Conservation (phyloP, 306 rosid species). For the Rubus idaeus region DNA sequence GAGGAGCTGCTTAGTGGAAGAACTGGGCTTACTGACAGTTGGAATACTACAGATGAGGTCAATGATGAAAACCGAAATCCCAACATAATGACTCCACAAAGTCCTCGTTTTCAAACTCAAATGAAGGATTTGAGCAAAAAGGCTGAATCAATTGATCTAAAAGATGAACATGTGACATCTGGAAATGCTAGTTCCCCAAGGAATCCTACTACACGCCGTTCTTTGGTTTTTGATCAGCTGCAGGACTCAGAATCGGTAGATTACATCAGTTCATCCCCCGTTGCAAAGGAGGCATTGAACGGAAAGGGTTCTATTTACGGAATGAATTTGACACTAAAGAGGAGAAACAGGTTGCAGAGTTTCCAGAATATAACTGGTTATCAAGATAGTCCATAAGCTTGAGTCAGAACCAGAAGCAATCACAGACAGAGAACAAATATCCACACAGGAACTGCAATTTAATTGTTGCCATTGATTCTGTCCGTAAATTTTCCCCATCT, state of each 20-base stretch:
- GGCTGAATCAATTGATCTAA: conserved; percentile 37
- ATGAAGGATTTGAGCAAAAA: conserved; percentile 37
- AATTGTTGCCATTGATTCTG: neutral
- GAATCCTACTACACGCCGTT: conserved; percentile 53
- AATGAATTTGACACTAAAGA: conserved; percentile 29
- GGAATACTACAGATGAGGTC: conserved; percentile 30
- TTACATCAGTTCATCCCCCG: conserved; percentile 31
- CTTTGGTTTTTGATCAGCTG: conserved; percentile 47
- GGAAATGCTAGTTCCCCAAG: conserved; percentile 36
- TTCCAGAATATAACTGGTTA: conserved; percentile 50
- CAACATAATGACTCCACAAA: conserved; percentile 43
- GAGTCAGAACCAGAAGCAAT: neutral
- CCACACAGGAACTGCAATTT: neutral
- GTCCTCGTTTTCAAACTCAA: conserved; percentile 35
- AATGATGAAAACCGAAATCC: conserved; percentile 59
- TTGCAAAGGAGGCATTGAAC: conserved; percentile 34
- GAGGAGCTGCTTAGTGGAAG: conserved; percentile 23
- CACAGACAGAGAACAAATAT: neutral
- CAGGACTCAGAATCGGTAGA: conserved; percentile 26
- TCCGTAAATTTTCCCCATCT: neutral
- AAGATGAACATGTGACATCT: conserved; percentile 25
- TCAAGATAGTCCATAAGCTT: conserved; percentile 35
- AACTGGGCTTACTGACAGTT: conserved; percentile 22
- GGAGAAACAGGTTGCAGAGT: conserved; percentile 63
- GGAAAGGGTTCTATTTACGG: conserved; percentile 26